A percentile compares a stretch with the other conserved stretches of the same genome.
These are phyloP conservation scores for Saccharomyces hybrid DNA, from an alignment of 1,139 yeast genomes.

Conservation along the genomic window DNA sequence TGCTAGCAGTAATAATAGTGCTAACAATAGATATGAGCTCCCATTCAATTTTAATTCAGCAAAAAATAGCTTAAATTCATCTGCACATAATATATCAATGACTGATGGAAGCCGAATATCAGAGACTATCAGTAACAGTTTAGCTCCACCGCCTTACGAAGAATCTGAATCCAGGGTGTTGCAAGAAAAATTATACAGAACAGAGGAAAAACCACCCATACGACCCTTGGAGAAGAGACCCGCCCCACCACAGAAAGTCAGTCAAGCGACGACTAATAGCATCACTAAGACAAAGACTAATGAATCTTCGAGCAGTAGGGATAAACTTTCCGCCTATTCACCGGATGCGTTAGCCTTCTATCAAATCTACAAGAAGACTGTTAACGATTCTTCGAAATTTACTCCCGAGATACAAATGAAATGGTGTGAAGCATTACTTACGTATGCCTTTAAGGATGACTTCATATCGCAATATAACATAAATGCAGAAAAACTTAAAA, in stretches of 20 bases:
- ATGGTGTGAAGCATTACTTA: conserved; percentile 45
- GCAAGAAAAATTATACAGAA: conserved; percentile 18
- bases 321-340: conserved; percentile 15
- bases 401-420: conserved; percentile 41
- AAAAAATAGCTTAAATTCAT: background rate
- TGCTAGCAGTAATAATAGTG: background rate
- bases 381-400: conserved; percentile 29
- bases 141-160: conserved; percentile 16
- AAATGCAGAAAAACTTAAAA: conserved; percentile 37
- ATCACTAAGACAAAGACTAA: background rate
- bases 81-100: background rate
- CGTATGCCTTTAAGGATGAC: conserved; percentile 36
- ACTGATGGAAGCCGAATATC: background rate
- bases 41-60: conserved; percentile 2
- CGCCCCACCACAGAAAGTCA: background rate
- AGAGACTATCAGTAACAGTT: conserved; percentile 1
- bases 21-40: background rate
- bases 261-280: background rate
- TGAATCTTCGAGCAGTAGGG: background rate
- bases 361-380: conserved; percentile 17
- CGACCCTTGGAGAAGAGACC: background rate
- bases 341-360: conserved; percentile 18
- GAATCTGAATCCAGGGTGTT: conserved; percentile 12
- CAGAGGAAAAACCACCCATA: conserved; percentile 5
- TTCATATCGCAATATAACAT: conserved; percentile 39